Conservation (phyloP, 805 yeast species). For the Saccharomycopsis guyanensis region DNA sequence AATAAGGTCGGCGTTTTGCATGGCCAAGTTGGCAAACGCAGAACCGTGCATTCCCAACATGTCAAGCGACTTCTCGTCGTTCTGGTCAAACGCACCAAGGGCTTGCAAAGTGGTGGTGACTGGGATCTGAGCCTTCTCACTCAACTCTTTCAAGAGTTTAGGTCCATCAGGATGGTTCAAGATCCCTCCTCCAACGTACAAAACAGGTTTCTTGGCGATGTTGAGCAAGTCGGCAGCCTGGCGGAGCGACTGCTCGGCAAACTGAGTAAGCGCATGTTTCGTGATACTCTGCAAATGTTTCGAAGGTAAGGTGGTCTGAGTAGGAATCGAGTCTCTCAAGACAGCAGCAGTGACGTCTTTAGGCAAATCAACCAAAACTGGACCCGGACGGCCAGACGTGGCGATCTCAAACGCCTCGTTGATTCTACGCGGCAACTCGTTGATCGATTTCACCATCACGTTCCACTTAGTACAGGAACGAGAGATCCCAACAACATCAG, state of each 20-base stretch:
- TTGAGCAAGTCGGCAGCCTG: constrained; percentile 76
- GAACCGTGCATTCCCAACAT: constrained; percentile 99
- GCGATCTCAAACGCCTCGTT: constrained; percentile 98
- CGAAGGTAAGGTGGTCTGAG: constrained; percentile 65
- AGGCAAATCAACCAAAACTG: constrained; percentile 94
- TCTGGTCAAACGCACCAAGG: constrained; percentile 90
- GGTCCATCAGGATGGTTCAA: constrained; percentile 79
- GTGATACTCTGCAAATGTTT: constrained; percentile 64
- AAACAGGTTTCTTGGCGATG: constrained; percentile 76
- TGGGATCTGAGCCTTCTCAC: constrained; percentile 88
- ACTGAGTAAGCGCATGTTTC: constrained; percentile 59
- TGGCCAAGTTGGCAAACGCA: constrained; percentile 90
- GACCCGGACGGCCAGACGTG: constrained; percentile 94
- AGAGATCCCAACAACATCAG: constrained; percentile 94
- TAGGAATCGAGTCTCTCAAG: constrained; percentile 79
- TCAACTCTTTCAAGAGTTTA: constrained; percentile 63
- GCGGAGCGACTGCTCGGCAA: constrained; percentile 63
- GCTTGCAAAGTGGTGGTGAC: constrained; percentile 95
- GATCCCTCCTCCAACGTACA: constrained; percentile 91
- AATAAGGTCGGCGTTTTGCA: constrained; percentile 89
- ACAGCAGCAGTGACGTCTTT: constrained; percentile 96
- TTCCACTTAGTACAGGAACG: constrained; percentile 99
- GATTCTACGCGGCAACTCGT: constrained; percentile 90
- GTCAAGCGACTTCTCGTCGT: constrained; percentile 81
- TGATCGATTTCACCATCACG: constrained; percentile 93